Evolutionary conservation across 257 asterid species (phyloP).

Genomic region (Nicotiana tomentosiformis): DNA sequence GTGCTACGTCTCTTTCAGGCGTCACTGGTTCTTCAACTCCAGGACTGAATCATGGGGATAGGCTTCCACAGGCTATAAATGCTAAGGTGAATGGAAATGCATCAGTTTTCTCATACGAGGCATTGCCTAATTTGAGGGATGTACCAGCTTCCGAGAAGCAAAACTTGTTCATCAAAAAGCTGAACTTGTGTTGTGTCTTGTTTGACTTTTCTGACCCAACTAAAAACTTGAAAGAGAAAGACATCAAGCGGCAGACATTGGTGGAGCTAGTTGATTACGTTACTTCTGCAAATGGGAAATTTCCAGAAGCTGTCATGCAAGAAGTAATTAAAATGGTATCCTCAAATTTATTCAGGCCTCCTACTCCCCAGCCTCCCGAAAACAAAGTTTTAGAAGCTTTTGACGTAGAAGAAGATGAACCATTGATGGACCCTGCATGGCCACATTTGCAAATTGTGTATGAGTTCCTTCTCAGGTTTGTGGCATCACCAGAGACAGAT

Average conservation of each 20-base stretch:
- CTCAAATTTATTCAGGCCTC: conserved; percentile 58
- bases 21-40: conserved; percentile 21
- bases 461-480: conserved; percentile 77
- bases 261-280: conserved; percentile 80
- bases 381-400: conserved; percentile 58
- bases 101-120: conserved; percentile 48
- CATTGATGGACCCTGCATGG: conserved; percentile 84
- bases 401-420: conserved; percentile 91
- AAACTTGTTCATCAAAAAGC: conserved; percentile 55
- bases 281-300: conserved; percentile 65
- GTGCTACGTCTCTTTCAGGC: conserved; percentile 23
- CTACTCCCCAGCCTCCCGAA: conserved; percentile 60
- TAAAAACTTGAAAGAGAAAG: conserved; percentile 75
- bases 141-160: conserved; percentile 80
- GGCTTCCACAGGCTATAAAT: conserved; percentile 23
- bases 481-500: conserved; percentile 81
- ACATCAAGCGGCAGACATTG: conserved; percentile 75
- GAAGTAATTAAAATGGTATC: conserved; percentile 69
- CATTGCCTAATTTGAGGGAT: conserved; percentile 72
- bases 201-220: conserved; percentile 84
- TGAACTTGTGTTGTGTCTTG: conserved; percentile 59
- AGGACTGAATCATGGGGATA: conserved; percentile 25
- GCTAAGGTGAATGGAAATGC: conserved; percentile 42
- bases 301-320: conserved; percentile 56
- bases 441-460: conserved; percentile 87